Evolutionary conservation across 495 filamentous ascomycete species (phyloP).

Genomic region (Recurvomyces mirabilis): DNA sequence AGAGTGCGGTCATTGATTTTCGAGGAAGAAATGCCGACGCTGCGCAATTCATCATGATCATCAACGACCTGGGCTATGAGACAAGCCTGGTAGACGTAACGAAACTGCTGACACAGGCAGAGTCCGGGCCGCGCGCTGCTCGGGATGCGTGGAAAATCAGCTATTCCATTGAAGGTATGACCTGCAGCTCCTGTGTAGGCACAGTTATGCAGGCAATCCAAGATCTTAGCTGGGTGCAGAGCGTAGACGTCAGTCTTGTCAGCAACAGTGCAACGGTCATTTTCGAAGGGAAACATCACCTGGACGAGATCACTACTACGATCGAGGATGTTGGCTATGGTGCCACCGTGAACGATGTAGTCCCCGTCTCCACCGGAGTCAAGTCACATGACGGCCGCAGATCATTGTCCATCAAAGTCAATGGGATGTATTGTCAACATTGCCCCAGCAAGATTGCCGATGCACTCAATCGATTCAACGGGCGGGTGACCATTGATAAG

Average conservation of each 20-base stretch:
- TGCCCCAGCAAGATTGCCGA: constrained; percentile 55
- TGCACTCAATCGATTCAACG: constrained; percentile 40
- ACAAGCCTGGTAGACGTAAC: constrained; percentile 38
- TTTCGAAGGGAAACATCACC: constrained; percentile 34
- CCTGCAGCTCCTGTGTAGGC: constrained; percentile 63
- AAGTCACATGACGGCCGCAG: constrained; percentile 30
- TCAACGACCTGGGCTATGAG: constrained; percentile 48
- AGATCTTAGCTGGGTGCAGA: constrained; percentile 49
- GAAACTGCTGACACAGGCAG: constrained; percentile 13
- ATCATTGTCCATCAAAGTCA: constrained; percentile 53
- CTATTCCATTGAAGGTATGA: constrained; percentile 72
- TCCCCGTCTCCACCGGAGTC: constrained; percentile 8
- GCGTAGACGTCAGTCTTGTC: constrained; percentile 58
- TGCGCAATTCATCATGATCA: constrained; percentile 35
- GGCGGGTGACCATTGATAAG: constrained; percentile 38
- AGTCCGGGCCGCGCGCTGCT: neutral
- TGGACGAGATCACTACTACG: constrained; percentile 48
- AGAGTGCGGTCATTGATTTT: constrained; percentile 43
- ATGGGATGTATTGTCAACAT: constrained; percentile 81
- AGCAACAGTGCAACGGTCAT: constrained; percentile 44
- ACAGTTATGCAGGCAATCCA: constrained; percentile 53
- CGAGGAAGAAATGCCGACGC: constrained; percentile 29
- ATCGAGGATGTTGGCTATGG: constrained; percentile 80
- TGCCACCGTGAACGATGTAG: constrained; percentile 46
- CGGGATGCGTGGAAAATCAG: constrained; percentile 36